These are phyloP conservation scores for Suillus paluster DNA, from an alignment of 768 basidiomycete species.

Conservation along the genomic window DNA sequence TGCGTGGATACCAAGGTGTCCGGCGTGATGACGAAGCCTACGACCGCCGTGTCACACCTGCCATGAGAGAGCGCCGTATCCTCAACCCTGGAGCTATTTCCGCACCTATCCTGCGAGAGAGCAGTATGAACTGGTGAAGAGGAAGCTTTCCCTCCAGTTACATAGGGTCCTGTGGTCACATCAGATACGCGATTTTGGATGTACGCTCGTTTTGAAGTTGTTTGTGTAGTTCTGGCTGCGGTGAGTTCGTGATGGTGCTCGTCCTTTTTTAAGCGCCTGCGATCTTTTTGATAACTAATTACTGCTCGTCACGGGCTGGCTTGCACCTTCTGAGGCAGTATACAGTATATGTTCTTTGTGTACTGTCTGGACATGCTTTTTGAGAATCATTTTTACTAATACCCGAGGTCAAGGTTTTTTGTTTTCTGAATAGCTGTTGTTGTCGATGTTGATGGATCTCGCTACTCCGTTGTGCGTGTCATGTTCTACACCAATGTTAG, in stretches of 20 bases:
- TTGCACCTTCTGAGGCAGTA: conserved; percentile 17
- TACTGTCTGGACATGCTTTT: conserved; percentile 21
- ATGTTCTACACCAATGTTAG: not conserved
- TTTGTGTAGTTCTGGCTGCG: conserved; percentile 29
- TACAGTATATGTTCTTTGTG: conserved; percentile 10
- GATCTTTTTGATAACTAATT: conserved; percentile 7
- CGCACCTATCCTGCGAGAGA: conserved; percentile 77
- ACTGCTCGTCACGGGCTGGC: conserved; percentile 27
- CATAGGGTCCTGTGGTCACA: not conserved
- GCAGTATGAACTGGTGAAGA: conserved; percentile 83
- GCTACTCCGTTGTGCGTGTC: not conserved
- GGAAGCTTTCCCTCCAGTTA: not conserved
- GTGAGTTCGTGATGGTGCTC: conserved; percentile 21
- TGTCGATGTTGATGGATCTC: conserved; percentile 9
- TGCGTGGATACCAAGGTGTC: conserved; percentile 59
- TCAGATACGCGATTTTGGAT: conserved; percentile 11
- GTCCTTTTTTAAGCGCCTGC: conserved; percentile 15
- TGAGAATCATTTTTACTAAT: not conserved
- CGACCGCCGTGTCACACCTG: conserved; percentile 33
- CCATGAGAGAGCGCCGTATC: conserved; percentile 61
- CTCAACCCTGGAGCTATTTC: conserved; percentile 69
- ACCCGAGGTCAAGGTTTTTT: conserved; percentile 12
- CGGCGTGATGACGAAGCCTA: conserved; percentile 42
- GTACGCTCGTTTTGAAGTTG: conserved; percentile 25
- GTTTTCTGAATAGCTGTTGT: conserved; percentile 6